Conservation (phyloP, 257 asterid species). For the Mentha longifolia region DNA sequence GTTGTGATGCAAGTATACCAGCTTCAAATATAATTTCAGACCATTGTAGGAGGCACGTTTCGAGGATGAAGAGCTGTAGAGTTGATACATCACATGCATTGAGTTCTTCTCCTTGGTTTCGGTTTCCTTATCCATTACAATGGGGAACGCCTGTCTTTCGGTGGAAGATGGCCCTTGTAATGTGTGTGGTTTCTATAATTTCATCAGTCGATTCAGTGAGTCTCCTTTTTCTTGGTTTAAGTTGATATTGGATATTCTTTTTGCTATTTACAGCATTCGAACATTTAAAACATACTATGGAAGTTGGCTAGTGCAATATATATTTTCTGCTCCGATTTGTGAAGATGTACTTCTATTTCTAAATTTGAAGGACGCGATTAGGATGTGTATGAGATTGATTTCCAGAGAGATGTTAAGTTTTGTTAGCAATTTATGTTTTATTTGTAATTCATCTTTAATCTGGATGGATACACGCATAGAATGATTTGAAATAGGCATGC, state of each 20-base stretch:
- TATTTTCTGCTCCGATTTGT: too few relatives aligned
- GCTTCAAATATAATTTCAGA: constrained; percentile 77
- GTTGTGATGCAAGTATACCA: constrained; percentile 85
- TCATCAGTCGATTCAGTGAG: constrained; percentile 96
- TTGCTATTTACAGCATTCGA: neutral
- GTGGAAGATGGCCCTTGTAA: constrained; percentile 95
- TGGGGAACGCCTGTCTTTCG: constrained; percentile 94
- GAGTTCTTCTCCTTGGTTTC: constrained; percentile 85
- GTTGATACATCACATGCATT: constrained; percentile 87
- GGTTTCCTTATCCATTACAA: constrained; percentile 95
- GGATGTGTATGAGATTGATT: neutral
- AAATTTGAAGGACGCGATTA: neutral
- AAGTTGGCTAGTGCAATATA: too few relatives aligned
- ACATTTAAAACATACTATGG: neutral
- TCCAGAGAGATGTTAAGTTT: neutral
- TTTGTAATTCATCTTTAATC: too few relatives aligned
- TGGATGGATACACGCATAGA: too few relatives aligned
- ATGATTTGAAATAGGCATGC: too few relatives aligned
- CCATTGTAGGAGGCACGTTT: constrained; percentile 83
- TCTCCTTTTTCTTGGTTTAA: constrained; percentile 30
- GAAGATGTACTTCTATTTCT: too few relatives aligned
- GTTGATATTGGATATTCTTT: neutral
- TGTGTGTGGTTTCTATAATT: constrained; percentile 92
- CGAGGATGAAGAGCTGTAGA: constrained; percentile 84
- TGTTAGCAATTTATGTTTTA: too few relatives aligned